Conservation (phyloP, 1,284 basidiomycete genomes). For the Ustilago lituana region DNA sequence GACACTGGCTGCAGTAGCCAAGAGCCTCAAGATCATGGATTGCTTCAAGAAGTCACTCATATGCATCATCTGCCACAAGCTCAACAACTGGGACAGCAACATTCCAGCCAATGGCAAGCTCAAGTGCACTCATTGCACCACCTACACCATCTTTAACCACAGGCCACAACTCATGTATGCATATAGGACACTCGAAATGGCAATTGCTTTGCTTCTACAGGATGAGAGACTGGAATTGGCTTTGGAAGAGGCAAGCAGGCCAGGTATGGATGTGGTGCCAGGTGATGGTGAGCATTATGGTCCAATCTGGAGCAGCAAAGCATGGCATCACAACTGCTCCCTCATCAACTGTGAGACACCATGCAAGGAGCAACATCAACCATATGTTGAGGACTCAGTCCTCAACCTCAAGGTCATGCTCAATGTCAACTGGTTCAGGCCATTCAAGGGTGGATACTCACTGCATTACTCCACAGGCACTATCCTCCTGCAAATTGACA, state of each 20-base stretch:
- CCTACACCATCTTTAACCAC: no score
- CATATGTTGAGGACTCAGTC: not conserved
- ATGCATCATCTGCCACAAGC: not conserved
- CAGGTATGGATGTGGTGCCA: no score
- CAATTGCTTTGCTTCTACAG: no score
- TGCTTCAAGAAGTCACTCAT: not conserved
- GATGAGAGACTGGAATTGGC: no score
- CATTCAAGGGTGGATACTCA: not conserved
- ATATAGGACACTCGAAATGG: no score
- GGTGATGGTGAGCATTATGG: not conserved
- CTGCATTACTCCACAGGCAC: not conserved
- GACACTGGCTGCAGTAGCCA: no score
- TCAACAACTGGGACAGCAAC: not conserved
- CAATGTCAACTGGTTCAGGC: constrained; percentile 2
- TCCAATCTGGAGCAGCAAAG: not conserved
- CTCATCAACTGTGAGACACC: not conserved
- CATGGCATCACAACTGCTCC: constrained; percentile 1
- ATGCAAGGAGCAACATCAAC: not conserved
- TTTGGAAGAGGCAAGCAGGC: no score
- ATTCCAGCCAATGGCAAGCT: no score
- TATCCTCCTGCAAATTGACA: not conserved
- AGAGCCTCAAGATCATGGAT: no score
- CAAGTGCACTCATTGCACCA: no score
- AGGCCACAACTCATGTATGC: no score
- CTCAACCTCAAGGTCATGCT: constrained; percentile 7